A percentile compares a stretch with the other conserved stretches of the same genome.
Evolutionary conservation across 2,329 filamentous ascomycete species (phyloP).

Genomic region (Podosphaera fusca): DNA sequence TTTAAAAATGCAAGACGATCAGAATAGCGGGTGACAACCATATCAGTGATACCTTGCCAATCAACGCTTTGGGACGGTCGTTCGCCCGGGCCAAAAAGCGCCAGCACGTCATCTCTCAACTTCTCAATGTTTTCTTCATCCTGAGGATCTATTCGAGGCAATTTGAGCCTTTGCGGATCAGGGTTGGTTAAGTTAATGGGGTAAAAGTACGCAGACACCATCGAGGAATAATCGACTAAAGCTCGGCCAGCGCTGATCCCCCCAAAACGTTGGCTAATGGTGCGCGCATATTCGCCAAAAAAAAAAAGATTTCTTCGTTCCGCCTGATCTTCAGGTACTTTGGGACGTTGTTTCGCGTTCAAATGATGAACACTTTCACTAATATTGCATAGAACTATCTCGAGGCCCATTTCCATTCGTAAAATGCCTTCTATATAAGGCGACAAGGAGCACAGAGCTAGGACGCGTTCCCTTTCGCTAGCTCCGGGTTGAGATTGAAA

Average conservation of each 20-base stretch:
- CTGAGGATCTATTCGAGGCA: constrained; percentile 12
- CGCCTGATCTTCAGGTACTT: background rate
- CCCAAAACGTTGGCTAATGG: constrained; percentile 20
- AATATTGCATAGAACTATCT: constrained; percentile 47
- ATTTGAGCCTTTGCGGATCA: constrained; percentile 4
- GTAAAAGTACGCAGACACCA: constrained; percentile 14
- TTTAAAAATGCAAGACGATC: constrained; percentile 22
- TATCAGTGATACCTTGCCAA: constrained; percentile 46
- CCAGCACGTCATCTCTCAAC: constrained; percentile 22
- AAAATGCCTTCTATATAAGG: constrained; percentile 35
- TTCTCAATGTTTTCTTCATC: constrained; percentile 12
- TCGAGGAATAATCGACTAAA: constrained; percentile 12
- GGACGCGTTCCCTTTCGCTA: background rate
- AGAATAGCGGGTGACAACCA: constrained; percentile 39
- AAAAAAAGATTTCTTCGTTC: too few relatives aligned
- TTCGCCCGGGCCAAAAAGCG: constrained; percentile 17
- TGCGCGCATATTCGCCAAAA: constrained; percentile 17
- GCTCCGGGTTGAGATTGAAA: background rate
- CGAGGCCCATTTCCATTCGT: constrained; percentile 47
- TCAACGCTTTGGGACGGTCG: constrained; percentile 5
- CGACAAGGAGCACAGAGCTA: constrained; percentile 26
- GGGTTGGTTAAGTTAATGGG: constrained; percentile 13
- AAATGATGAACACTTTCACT: constrained; percentile 12
- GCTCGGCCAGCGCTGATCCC: constrained; percentile 20
- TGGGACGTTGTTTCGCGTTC: constrained; percentile 6